Conservation (phyloP, 1,284 basidiomycete species). For the Fomitiporia mediterranea region DNA sequence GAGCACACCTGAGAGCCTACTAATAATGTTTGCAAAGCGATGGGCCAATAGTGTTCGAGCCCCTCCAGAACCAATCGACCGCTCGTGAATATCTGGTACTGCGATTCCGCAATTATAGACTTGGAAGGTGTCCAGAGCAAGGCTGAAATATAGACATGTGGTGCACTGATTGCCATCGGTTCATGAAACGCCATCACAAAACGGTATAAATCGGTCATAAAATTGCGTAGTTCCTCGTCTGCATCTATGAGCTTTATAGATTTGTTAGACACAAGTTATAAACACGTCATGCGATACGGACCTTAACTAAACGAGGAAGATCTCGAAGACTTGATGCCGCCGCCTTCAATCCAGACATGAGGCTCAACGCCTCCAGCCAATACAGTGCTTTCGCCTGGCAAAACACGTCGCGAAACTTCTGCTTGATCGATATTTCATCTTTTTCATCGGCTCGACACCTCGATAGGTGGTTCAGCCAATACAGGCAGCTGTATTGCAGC, state of each 20-base stretch:
- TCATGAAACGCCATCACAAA: no score
- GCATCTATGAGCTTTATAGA: background rate
- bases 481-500: background rate
- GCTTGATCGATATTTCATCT: no score
- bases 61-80: background rate
- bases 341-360: background rate
- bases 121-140: background rate
- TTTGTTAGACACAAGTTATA: background rate
- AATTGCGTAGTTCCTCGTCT: background rate
- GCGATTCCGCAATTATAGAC: no score
- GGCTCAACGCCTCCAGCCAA: background rate
- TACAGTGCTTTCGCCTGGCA: background rate
- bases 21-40: background rate
- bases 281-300: background rate
- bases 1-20: background rate
- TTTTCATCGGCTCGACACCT: no score
- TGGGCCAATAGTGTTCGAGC: background rate
- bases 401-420: background rate
- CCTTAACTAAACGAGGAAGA: background rate
- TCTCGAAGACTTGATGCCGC: background rate
- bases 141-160: conserved; percentile 3
- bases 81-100: no score
- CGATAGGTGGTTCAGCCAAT: background rate
- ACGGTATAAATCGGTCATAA: background rate
- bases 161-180: background rate